Conservation (phyloP, 1,284 basidiomycete genomes). For the Ceratobasidium sp. region DNA sequence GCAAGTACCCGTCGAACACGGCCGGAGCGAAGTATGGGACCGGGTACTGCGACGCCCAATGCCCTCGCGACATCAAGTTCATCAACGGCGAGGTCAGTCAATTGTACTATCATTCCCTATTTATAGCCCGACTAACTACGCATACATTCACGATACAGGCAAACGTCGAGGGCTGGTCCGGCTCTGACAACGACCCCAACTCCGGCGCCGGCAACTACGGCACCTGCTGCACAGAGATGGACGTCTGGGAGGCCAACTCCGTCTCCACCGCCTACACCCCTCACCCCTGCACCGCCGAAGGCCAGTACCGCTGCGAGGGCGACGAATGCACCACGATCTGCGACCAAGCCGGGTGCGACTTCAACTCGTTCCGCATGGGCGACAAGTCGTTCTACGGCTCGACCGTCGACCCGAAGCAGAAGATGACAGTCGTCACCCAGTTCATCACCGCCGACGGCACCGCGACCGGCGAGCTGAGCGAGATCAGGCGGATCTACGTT, state of each 20-base stretch:
- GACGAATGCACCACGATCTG: conserved; percentile 54
- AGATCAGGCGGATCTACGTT: conserved; percentile 69
- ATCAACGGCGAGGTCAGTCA: conserved; percentile 61
- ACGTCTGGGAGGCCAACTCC: conserved; percentile 61
- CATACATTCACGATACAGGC: conserved; percentile 30
- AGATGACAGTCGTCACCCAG: conserved; percentile 69
- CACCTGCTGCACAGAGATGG: conserved; percentile 50
- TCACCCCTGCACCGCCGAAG: conserved; percentile 46
- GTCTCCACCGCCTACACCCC: conserved; percentile 61
- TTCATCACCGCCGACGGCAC: conserved; percentile 66
- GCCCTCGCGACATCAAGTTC: conserved; percentile 66
- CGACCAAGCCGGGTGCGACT: conserved; percentile 55
- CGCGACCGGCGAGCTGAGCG: conserved; percentile 62
- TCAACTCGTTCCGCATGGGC: conserved; percentile 64
- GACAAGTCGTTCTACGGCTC: conserved; percentile 64
- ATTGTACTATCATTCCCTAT: background rate
- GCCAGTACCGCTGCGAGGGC: conserved; percentile 49
- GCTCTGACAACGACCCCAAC: conserved; percentile 44
- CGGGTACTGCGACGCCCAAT: conserved; percentile 72
- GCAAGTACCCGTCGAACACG: conserved; percentile 66
- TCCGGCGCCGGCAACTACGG: conserved; percentile 49
- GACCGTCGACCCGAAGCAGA: conserved; percentile 65
- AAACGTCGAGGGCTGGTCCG: conserved; percentile 36
- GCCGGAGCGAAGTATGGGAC: conserved; percentile 71
- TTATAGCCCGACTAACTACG: background rate